Evolutionary conservation across 441 rosid species (phyloP), one percentile per base, ranked within the genome.

Genomic region (Pelargonium cotyledonis): DNA sequence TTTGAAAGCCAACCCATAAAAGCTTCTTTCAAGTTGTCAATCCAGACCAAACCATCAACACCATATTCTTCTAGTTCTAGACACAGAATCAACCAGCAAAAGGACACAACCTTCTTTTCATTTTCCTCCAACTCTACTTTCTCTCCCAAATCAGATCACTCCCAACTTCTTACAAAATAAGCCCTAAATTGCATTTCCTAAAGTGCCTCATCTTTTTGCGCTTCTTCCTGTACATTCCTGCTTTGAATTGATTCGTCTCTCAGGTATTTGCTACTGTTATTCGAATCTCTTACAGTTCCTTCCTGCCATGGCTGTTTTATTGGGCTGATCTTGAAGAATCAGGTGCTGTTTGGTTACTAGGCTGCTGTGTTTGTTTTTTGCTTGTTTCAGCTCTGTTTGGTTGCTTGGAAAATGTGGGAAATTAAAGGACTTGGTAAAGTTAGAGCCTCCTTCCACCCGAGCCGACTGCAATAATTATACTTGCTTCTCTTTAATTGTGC

Each of bases 41-140:
- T 49, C 57, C 14, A 12, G 14, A 12, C 18, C 57, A 49, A n/a
- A 14, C 3, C 57, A 12, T 49, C 16, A 11, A 49, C 55, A 15
- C 57, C 14, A 12, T 49, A 49, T 49, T 49, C 57, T n/a, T n/a
- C n/a, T n/a, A n/a, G n/a, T 49, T 49, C 57, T 49, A 49, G 57
- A 49, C 14, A 49, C 57, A 49, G 57, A 49, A 49, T 49, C 14
- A 49, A 49, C 18, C 4, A 49, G 57, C 57, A 49, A 49, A 46
- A 49, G n/a, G 57, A 16, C 18, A 0, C 6, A 49, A 49, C 16
- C 57, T 49, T 49, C 57, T 49, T 10, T 49, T 49, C 4, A 49
- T 49, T 49, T 49, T 49, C 18, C 57, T 49, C 26, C 26, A 23
- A 23, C 26, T 23, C 26, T 23, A 23, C 26, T 23, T 14, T 49